Conservation (phyloP, 768 basidiomycete species). For the Mycena galericulata region DNA sequence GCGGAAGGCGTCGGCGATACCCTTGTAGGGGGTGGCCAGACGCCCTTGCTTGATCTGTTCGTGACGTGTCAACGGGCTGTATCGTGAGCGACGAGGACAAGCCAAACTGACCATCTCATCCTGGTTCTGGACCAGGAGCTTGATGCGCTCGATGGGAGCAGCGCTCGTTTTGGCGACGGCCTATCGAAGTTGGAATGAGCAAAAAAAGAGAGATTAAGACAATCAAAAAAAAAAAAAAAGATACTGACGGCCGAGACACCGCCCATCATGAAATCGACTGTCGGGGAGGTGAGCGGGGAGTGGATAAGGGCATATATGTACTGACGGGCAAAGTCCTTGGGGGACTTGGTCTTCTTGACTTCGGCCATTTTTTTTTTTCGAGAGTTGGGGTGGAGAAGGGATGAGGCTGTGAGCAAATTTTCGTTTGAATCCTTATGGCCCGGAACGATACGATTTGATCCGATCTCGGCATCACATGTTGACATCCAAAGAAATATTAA, state of each 20-base stretch:
- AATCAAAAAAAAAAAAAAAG: neutral
- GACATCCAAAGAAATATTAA: constrained; percentile 3
- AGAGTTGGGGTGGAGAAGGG: constrained; percentile 69
- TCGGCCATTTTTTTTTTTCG: constrained; percentile 80
- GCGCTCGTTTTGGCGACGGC: constrained; percentile 99
- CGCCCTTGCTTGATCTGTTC: constrained; percentile 98
- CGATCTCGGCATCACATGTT: constrained; percentile 2
- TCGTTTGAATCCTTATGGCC: constrained; percentile 54
- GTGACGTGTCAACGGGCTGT: constrained; percentile 50
- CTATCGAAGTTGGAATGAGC: constrained; percentile 53
- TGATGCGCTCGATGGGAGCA: constrained; percentile 99
- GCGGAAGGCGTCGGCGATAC: constrained; percentile 89
- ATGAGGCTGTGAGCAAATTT: constrained; percentile 29
- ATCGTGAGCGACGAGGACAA: constrained; percentile 14
- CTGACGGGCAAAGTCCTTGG: constrained; percentile 82
- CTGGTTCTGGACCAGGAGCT: constrained; percentile 98
- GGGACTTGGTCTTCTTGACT: constrained; percentile 85
- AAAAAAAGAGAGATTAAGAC: no score
- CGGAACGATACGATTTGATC: constrained; percentile 22
- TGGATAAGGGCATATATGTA: constrained; percentile 6
- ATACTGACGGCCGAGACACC: constrained; percentile 89
- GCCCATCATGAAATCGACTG: constrained; percentile 96
- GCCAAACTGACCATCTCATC: constrained; percentile 99
- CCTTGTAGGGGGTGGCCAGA: constrained; percentile 96
- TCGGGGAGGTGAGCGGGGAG: constrained; percentile 34